Evolutionary conservation across 176 grass and related monocot genomes (phyloP), one percentile per base, ranked within the genome.

Genomic region (Dendrocalamus sinicus): DNA sequence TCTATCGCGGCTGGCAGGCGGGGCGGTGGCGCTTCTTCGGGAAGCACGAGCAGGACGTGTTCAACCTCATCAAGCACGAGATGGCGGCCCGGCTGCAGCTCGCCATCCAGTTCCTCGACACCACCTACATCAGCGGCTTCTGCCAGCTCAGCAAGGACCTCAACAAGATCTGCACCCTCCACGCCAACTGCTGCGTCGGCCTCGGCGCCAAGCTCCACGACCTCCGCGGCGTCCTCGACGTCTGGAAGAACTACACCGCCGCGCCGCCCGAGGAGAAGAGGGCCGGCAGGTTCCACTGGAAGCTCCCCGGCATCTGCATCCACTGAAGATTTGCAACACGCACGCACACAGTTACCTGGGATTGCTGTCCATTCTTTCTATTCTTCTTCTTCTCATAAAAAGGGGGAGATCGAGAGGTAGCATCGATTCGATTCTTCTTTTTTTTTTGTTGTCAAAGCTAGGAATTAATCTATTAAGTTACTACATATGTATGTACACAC

Each of bases 11-110:
- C 17, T 99, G 96, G 96, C 90, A 94, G 73, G 74, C 73, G 0
- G 90, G 89, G 0, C 70, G 93, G 8, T 83, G 85, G 55, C 78
- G 78, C 41, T 92, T 88, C 86, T 72, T 75, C 1, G 93, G 93
- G 8, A 87, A 87, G 61, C 94, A 99, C 75, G 93, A 99, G 84
- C 96, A 99, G 79, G 90, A 99, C 75, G 96, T 99, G 37, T 94
- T 99, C 81, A 96, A 96, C 54, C 86, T 83, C 19, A 99, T 96
- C 81, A 99, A 99, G 78, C 74, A 83, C 35, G 93, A 99, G 20
- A 67, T 75, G 28, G 22, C 68, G 6, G 63, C 70, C 12, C 20
- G 28, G 44, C 89, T 99, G 7, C 84, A 70, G n/a, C 60, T 94
- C 47, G 61, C 68, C 51, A 92, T 99, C 62, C 92, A 95, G 83